phyloP scores from a whole-genome alignment of 306 rosid species.

The Crataegus laevigata region DNA sequence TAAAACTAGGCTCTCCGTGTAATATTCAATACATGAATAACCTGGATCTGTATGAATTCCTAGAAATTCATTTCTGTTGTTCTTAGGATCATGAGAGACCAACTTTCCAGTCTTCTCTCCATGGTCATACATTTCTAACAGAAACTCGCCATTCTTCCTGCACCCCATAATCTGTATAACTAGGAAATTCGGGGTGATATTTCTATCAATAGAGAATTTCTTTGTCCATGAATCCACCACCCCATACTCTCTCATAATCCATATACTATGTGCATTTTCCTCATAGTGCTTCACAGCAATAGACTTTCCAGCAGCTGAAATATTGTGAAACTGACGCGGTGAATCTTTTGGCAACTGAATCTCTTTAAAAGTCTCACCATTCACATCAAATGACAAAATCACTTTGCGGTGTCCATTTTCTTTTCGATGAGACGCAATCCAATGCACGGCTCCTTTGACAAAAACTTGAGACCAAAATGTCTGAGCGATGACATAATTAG shows the following conservation, averaged over 20 bases:
- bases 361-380: neutral
- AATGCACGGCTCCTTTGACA: slow-evolving; percentile 8
- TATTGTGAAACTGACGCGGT: neutral
- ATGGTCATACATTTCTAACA: neutral
- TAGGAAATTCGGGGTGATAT: neutral
- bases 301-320: neutral
- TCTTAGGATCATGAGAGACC: neutral
- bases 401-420: neutral
- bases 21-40: neutral
- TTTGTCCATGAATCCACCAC: slow-evolving; percentile 14
- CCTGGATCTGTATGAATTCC: neutral
- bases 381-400: neutral
- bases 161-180: neutral
- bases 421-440: neutral
- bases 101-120: neutral
- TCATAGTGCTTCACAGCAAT: neutral
- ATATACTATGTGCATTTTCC: neutral
- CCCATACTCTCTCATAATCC: slow-evolving; percentile 13
- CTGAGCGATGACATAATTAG: neutral
- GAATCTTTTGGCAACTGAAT: neutral
- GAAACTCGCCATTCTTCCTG: neutral
- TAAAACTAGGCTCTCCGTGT: slow-evolving; percentile 1
- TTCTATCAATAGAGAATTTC: neutral
- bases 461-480: neutral
- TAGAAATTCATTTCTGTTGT: neutral